Evolutionary conservation across 768 basidiomycete genomes (phyloP).

Genomic region (Suillus clintonianus): DNA sequence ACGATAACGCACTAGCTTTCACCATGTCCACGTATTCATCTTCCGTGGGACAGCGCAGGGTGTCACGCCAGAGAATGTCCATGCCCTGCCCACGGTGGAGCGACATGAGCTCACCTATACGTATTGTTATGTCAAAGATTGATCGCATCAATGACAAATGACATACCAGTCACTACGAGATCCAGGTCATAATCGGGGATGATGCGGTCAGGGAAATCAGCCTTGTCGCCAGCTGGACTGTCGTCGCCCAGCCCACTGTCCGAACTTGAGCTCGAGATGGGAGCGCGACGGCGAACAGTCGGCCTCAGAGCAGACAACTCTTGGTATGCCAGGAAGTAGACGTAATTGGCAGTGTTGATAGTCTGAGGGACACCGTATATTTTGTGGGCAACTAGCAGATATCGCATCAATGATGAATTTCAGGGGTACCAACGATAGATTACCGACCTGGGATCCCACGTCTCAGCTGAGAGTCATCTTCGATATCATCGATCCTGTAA

Average conservation of each 20-base stretch:
- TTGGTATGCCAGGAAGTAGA: conserved; percentile 91
- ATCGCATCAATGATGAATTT: neutral
- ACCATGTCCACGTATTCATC: conserved; percentile 96
- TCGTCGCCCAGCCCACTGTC: conserved; percentile 3
- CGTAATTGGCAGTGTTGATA: conserved; percentile 96
- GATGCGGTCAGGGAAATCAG: conserved; percentile 19
- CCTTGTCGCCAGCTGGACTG: conserved; percentile 6
- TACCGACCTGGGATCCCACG: conserved; percentile 78
- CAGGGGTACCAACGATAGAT: neutral
- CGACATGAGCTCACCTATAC: conserved; percentile 67
- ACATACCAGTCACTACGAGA: conserved; percentile 71
- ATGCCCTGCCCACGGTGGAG: conserved; percentile 93
- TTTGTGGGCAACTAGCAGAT: conserved; percentile 79
- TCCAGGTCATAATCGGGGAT: conserved; percentile 53
- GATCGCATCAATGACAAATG: neutral
- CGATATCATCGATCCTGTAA: conserved; percentile 90
- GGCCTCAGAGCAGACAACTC: conserved; percentile 45
- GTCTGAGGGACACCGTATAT: conserved; percentile 97
- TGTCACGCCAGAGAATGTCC: conserved; percentile 93
- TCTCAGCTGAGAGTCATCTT: conserved; percentile 85
- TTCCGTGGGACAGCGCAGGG: conserved; percentile 86
- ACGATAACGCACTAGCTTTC: conserved; percentile 71
- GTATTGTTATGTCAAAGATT: neutral
- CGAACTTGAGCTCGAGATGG: conserved; percentile 1
- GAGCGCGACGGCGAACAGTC: neutral